Conservation (phyloP, 495 filamentous ascomycete species). For the Bacidia gigantensis region DNA sequence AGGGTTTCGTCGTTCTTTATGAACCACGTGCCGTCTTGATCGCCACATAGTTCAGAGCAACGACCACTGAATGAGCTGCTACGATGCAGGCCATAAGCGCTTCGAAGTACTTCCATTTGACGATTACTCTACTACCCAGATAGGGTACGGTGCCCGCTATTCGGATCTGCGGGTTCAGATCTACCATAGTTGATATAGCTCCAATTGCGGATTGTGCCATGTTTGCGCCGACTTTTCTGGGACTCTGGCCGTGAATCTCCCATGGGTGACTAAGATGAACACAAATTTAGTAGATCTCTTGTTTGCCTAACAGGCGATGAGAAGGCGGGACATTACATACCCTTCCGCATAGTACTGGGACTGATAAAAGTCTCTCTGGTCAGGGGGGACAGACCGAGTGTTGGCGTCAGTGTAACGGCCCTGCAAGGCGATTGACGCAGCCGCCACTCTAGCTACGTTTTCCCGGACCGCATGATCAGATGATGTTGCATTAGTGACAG, state of each 20-base stretch:
- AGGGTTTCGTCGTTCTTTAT: too few species aligned
- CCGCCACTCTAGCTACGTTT: conserved; percentile 12
- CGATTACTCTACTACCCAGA: conserved; percentile 8
- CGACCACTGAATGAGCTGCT: conserved; percentile 7
- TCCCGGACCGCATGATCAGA: conserved; percentile 6
- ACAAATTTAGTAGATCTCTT: too few species aligned
- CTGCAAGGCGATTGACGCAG: conserved; percentile 14
- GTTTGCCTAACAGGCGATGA: too few species aligned
- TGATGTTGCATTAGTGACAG: conserved; percentile 10
- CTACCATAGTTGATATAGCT: conserved; percentile 12
- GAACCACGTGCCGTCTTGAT: too few species aligned
- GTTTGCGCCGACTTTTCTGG: conserved; percentile 7
- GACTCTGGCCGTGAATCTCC: conserved; percentile 10
- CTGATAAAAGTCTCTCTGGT: conserved; percentile 8
- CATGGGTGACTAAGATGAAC: conserved; percentile 5
- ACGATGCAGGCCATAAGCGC: conserved; percentile 8
- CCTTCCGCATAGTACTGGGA: conserved; percentile 15
- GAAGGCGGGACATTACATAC: neutral
- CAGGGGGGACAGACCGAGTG: neutral
- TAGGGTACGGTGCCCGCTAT: conserved; percentile 8
- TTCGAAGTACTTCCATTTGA: conserved; percentile 13
- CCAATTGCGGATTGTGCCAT: conserved; percentile 18
- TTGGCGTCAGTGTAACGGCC: conserved; percentile 5
- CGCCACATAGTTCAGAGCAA: neutral
- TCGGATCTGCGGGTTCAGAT: neutral